Evolutionary conservation across 305 asterid genomes (phyloP), one percentile per base, ranked within the genome.

Genomic region (Fraxinus platypoda): DNA sequence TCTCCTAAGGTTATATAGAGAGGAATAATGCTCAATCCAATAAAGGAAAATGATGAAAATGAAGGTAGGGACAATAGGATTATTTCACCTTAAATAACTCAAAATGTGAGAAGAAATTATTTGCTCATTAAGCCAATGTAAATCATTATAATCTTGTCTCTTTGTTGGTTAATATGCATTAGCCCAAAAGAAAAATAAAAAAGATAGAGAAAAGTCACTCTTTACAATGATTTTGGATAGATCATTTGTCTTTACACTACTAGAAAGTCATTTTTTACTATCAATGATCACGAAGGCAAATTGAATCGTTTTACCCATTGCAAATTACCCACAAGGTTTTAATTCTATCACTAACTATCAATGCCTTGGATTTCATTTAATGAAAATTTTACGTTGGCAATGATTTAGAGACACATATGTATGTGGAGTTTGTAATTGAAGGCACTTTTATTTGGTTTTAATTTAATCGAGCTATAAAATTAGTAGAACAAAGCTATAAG

Each of bases 161-260:
- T 72, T 72, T 23, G 43, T 72, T 72, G 76, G 76, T 72, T 34
- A 31, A 72, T 72, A 3, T n/a, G n/a, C 76, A 72, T 72, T 72
- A 33, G 76, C 26, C 28, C 49, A 8, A 52, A 52, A 52, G 41
- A 34, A 17, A 7, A 33, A 13, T 19, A 30, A 17, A 31, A 6
- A 1, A n/a, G n/a, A 71, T 46, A 5, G 6, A 72, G 21, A 33
- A 15, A 33, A n/a, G 12, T 72, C 12, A 72, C 8, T 72, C 26
- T 2, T 72, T 13, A 19, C 49, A 72, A 33, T 72, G 26, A 21
- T 31, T 72, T 19, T 74, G 54, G 30, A 19, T 19, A 57, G 4
- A 59, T 59, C 6, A 25, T 64, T 25, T 23, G 72, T 64, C 62
- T 57, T 57, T 52, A 52, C 23, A 17, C 62, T 19, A 57, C 68